Conservation (phyloP, 75 land plant species). For the Sequoia sempervirens region DNA sequence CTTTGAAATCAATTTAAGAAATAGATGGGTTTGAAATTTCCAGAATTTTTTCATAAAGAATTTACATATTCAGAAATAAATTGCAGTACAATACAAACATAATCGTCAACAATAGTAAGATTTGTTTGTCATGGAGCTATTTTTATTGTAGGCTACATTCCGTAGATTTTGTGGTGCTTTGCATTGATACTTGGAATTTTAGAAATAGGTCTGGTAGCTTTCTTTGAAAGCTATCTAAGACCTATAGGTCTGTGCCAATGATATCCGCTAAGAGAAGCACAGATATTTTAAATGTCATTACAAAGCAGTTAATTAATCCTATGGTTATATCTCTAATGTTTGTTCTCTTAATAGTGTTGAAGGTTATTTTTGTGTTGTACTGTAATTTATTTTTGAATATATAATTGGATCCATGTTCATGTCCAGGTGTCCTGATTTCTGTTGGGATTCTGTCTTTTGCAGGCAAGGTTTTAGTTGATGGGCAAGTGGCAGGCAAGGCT, state of each 20-base stretch:
- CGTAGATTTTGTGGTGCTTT: neutral
- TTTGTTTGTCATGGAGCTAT: neutral
- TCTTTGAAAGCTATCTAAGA: neutral
- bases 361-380: neutral
- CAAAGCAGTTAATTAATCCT: neutral
- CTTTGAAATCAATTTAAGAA: neutral
- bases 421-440: neutral
- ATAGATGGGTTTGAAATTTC: neutral
- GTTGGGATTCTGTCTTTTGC: constrained; percentile 1
- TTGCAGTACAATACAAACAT: too few species aligned
- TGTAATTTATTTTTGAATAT: neutral
- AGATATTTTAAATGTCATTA: neutral
- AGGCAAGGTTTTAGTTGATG: constrained; percentile 94
- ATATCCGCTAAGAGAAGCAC: neutral
- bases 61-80: too few species aligned
- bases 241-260: neutral
- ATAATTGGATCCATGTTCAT: neutral
- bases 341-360: neutral
- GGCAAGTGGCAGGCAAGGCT: constrained; percentile 67
- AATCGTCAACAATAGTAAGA: neutral
- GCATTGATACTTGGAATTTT: neutral
- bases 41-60: neutral
- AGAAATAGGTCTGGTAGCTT: neutral
- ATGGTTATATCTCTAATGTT: neutral
- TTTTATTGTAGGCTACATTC: neutral